Evolutionary conservation across 768 basidiomycete species (phyloP).

Genomic region (Royoungia palumana): DNA sequence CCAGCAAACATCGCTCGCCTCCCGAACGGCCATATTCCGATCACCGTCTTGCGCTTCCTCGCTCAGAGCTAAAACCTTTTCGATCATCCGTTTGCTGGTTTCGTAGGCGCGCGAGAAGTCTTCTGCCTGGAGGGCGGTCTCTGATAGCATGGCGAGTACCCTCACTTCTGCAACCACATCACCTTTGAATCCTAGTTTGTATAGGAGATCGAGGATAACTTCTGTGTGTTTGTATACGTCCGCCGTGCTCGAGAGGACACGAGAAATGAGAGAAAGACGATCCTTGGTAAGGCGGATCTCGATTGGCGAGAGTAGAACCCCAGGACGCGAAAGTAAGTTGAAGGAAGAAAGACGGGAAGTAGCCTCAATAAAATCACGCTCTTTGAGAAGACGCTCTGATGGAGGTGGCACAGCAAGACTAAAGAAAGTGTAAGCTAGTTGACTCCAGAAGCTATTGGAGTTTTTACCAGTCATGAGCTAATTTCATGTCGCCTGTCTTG

Average conservation of each 20-base stretch:
- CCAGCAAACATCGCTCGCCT: conserved; percentile 85
- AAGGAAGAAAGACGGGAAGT: conserved; percentile 95
- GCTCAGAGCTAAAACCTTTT: conserved; percentile 51
- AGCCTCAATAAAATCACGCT: conserved; percentile 95
- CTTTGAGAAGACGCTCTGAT: conserved; percentile 58
- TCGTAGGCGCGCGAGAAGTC: conserved; percentile 77
- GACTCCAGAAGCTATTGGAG: neutral
- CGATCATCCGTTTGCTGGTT: conserved; percentile 68
- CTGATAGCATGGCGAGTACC: conserved; percentile 85
- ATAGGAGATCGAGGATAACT: conserved; percentile 84
- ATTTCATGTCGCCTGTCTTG: conserved; percentile 91
- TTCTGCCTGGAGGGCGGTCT: conserved; percentile 78
- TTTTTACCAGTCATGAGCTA: conserved; percentile 91
- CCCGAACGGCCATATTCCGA: conserved; percentile 44
- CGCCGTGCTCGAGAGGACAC: conserved; percentile 76
- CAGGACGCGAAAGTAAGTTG: conserved; percentile 71
- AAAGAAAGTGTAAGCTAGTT: conserved; percentile 10
- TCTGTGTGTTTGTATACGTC: conserved; percentile 92
- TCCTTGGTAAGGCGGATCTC: conserved; percentile 93
- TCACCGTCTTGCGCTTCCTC: conserved; percentile 24
- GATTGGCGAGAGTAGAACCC: conserved; percentile 80
- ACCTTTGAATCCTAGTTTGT: conserved; percentile 78
- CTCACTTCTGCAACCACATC: conserved; percentile 78
- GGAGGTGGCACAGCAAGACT: conserved; percentile 75
- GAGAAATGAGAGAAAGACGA: conserved; percentile 81